Evolutionary conservation across 345 rosid species (phyloP).

Genomic region (Arabis hirsuta): DNA sequence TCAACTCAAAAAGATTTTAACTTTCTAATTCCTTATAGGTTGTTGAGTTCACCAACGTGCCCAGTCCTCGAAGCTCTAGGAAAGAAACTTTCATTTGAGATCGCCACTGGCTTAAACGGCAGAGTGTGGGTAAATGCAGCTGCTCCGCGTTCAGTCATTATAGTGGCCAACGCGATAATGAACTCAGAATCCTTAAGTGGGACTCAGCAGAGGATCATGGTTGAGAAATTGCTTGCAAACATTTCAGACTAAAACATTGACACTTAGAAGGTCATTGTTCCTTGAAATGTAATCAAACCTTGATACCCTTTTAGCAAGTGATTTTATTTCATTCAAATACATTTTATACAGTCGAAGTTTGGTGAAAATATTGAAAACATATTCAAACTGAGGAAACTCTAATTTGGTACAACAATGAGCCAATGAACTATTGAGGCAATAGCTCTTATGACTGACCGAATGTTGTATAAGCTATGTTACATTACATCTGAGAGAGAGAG

Average conservation of each 20-base stretch:
- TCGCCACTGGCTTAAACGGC: constrained; percentile 84
- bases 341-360: neutral
- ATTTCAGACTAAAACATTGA: constrained; percentile 46
- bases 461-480: constrained; percentile 3
- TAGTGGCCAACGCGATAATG: constrained; percentile 69
- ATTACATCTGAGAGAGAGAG: constrained; percentile 26
- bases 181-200: constrained; percentile 69
- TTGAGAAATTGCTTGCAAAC: constrained; percentile 67
- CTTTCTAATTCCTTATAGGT: constrained; percentile 44
- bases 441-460: too few species aligned
- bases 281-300: constrained; percentile 22
- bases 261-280: neutral
- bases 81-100: constrained; percentile 75
- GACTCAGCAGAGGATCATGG: constrained; percentile 78
- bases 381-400: constrained; percentile 1
- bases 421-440: constrained; percentile 9
- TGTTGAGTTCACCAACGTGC: constrained; percentile 74
- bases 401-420: constrained; percentile 32
- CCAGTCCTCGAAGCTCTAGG: constrained; percentile 83
- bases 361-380: neutral
- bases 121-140: constrained; percentile 65
- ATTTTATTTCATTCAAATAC: neutral
- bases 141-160: constrained; percentile 61
- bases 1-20: neutral
- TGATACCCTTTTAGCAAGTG: constrained; percentile 7